Conservation (phyloP, 805 yeast species). For the Zygosaccharomyces bisporus region DNA sequence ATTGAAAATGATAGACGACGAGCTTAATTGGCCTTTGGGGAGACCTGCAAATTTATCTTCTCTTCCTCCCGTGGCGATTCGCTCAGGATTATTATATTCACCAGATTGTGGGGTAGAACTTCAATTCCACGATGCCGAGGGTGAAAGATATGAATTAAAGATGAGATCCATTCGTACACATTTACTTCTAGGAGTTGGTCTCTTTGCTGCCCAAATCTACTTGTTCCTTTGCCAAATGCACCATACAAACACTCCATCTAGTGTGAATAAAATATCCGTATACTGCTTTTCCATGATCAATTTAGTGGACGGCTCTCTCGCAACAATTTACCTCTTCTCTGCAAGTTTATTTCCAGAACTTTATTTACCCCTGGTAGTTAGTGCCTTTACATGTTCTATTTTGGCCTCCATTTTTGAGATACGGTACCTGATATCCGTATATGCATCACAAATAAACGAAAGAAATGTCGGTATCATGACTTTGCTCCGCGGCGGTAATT, state of each 20-base stretch:
- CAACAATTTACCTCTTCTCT: constrained; percentile 57
- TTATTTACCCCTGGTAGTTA: constrained; percentile 63
- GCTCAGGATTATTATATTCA: constrained; percentile 64
- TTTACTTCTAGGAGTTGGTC: constrained; percentile 42
- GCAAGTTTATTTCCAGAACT: constrained; percentile 53
- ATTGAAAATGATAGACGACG: constrained; percentile 63
- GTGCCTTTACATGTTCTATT: constrained; percentile 65
- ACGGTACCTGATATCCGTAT: constrained; percentile 65
- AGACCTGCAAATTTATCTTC: constrained; percentile 53
- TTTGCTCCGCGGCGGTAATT: constrained; percentile 52
- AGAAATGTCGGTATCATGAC: constrained; percentile 62
- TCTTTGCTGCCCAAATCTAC: constrained; percentile 51
- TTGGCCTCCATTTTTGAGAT: constrained; percentile 72
- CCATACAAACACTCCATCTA: constrained; percentile 71
- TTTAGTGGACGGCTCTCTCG: constrained; percentile 63
- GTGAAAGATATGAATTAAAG: constrained; percentile 53
- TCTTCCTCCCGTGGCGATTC: constrained; percentile 54
- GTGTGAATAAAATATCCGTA: constrained; percentile 67
- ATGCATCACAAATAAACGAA: constrained; percentile 69
- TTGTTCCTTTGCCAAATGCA: constrained; percentile 67
- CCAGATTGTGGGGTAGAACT: constrained; percentile 81
- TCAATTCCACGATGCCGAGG: constrained; percentile 40
- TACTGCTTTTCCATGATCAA: constrained; percentile 63
- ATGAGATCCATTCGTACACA: constrained; percentile 39
- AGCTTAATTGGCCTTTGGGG: constrained; percentile 70